Percentiles rank a stretch among this genome's conserved stretches.
Conservation (phyloP, 2,329 filamentous ascomycete genomes). For the Neurospora sp. region DNA sequence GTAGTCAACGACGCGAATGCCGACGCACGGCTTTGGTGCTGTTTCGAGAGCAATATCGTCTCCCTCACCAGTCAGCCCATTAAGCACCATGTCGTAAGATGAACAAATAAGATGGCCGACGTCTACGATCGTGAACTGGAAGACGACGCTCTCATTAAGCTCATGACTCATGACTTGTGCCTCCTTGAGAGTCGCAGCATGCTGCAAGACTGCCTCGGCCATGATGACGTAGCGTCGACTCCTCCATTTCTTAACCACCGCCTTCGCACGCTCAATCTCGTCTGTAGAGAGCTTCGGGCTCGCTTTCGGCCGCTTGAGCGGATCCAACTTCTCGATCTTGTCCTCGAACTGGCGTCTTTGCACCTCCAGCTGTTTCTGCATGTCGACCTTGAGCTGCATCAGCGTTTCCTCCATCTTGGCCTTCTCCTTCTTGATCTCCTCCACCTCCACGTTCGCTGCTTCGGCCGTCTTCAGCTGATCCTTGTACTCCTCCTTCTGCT, state of each 20-base stretch:
- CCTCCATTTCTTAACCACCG: slow-evolving; percentile 65
- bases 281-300: slow-evolving; percentile 57
- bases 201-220: slow-evolving; percentile 83
- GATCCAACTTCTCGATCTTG: slow-evolving; percentile 67
- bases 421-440: slow-evolving; percentile 77
- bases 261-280: slow-evolving; percentile 61
- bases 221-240: slow-evolving; percentile 82
- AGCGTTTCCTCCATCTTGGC: slow-evolving; percentile 75
- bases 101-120: slow-evolving; percentile 81
- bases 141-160: slow-evolving; percentile 83
- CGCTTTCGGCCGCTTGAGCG: slow-evolving; percentile 49
- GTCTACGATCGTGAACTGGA: slow-evolving; percentile 90
- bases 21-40: slow-evolving; percentile 80
- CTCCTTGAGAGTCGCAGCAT: slow-evolving; percentile 82
- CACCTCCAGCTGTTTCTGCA: slow-evolving; percentile 73
- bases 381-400: slow-evolving; percentile 69
- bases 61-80: slow-evolving; percentile 78
- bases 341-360: slow-evolving; percentile 80
- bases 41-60: slow-evolving; percentile 72
- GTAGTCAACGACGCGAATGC: slow-evolving; percentile 84
- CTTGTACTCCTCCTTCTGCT: slow-evolving; percentile 73
- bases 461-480: slow-evolving; percentile 68
- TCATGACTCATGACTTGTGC: slow-evolving; percentile 97
- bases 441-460: slow-evolving; percentile 65
- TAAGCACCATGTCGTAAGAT: slow-evolving; percentile 92